Percentiles rank a stretch among this genome's conserved stretches.
Evolutionary conservation across 495 filamentous ascomycete species (phyloP).

Genomic region (Neurospora cerealis): DNA sequence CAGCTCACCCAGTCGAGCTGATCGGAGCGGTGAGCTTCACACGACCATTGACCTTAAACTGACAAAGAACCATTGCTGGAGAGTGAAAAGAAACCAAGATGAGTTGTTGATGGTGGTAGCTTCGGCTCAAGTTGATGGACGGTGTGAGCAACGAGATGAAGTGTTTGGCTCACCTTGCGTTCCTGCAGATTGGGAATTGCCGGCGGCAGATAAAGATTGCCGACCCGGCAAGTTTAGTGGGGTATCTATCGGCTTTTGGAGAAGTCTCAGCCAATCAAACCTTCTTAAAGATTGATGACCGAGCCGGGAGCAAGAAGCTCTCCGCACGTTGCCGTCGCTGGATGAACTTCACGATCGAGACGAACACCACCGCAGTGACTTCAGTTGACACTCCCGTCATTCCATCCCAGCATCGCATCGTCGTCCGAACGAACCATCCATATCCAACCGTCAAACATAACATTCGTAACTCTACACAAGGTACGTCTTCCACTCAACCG

Average conservation of each 20-base stretch:
- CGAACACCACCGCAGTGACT: neutral
- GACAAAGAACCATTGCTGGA: neutral
- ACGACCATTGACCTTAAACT: neutral
- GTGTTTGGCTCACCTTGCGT: neutral
- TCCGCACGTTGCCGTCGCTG: neutral
- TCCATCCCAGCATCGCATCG: neutral
- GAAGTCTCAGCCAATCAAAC: neutral
- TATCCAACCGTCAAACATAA: neutral
- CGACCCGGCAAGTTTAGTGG: neutral
- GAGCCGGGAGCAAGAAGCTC: neutral
- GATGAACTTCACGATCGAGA: neutral
- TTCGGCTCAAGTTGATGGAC: neutral
- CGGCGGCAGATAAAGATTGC: neutral
- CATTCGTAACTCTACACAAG: neutral
- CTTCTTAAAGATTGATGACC: neutral
- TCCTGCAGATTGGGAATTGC: neutral
- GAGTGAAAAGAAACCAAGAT: neutral
- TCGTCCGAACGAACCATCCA: neutral
- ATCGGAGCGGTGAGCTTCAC: neutral
- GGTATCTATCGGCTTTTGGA: neutral
- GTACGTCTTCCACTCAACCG: neutral
- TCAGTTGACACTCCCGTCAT: neutral
- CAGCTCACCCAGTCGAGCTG: neutral
- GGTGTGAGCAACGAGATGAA: neutral
- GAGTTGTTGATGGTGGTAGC: neutral